Conservation (phyloP, 1,284 basidiomycete genomes). For the Apiotrichum akiyoshidainum region DNA sequence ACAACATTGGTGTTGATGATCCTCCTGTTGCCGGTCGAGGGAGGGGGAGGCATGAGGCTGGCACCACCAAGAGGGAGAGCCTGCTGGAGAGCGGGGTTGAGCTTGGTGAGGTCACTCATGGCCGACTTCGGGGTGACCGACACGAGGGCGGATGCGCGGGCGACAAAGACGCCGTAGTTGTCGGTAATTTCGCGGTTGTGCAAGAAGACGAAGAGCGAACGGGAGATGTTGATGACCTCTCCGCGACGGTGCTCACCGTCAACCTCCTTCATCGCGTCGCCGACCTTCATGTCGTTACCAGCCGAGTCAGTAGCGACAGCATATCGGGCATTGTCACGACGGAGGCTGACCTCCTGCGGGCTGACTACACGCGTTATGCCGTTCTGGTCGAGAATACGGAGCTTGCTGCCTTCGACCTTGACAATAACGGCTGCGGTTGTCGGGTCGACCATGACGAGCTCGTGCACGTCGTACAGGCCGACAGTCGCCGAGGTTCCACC, state of each 20-base stretch:
- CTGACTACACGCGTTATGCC: constrained; percentile 84
- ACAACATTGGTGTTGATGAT: constrained; percentile 77
- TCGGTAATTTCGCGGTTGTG: constrained; percentile 87
- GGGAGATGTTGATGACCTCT: constrained; percentile 88
- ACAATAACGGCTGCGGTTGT: constrained; percentile 96
- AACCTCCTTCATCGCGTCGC: constrained; percentile 91
- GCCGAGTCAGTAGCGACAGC: constrained; percentile 88
- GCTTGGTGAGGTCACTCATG: constrained; percentile 80
- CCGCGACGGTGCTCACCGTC: constrained; percentile 91
- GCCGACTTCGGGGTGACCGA: constrained; percentile 77
- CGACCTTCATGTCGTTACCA: constrained; percentile 66
- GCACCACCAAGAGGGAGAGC: constrained; percentile 52
- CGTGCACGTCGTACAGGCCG: constrained; percentile 91
- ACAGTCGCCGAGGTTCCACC: constrained; percentile 54
- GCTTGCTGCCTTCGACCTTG: constrained; percentile 92
- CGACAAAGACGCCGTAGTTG: constrained; percentile 90
- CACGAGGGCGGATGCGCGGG: constrained; percentile 66
- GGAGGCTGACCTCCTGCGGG: constrained; percentile 91
- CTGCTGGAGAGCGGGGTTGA: constrained; percentile 74
- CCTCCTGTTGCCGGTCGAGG: constrained; percentile 63
- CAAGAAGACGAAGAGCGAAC: constrained; percentile 90
- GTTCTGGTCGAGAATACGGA: constrained; percentile 93
- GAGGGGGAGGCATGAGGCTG: constrained; percentile 55
- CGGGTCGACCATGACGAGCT: constrained; percentile 90
- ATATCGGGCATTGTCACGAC: constrained; percentile 69